These are phyloP conservation scores for Pulveroboletus sp. DNA, from an alignment of 768 basidiomycete species.

Conservation along the genomic window DNA sequence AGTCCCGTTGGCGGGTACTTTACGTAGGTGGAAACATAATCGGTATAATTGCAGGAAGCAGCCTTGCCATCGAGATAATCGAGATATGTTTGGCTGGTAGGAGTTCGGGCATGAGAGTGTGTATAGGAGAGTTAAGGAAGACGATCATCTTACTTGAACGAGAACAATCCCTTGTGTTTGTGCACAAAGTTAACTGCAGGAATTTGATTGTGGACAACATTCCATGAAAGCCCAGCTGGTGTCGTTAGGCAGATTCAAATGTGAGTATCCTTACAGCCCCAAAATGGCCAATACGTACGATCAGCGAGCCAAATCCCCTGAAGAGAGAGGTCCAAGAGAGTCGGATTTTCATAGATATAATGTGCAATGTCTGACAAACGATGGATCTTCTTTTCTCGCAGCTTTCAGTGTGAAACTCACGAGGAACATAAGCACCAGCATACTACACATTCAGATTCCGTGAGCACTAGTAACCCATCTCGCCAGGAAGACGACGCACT, in stretches of 20 bases:
- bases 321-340: too few species aligned
- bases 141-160: conserved; percentile 49
- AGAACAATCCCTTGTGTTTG: conserved; percentile 64
- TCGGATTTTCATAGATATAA: too few species aligned
- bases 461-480: background rate
- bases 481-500: conserved; percentile 20
- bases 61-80: conserved; percentile 57
- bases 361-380: too few species aligned
- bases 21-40: conserved; percentile 59
- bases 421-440: conserved; percentile 66
- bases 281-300: conserved; percentile 48
- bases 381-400: background rate
- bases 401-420: conserved; percentile 31
- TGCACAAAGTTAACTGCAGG: conserved; percentile 74
- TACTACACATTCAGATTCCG: conserved; percentile 42
- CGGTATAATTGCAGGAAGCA: conserved; percentile 56
- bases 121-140: background rate
- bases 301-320: conserved; percentile 75
- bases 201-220: conserved; percentile 65
- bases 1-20: too few species aligned
- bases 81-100: conserved; percentile 51
- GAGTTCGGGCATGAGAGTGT: background rate
- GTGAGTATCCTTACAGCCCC: background rate
- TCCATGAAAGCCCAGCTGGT: conserved; percentile 51
- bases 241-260: background rate